Base-by-base conservation (phyloP, 108 stramenopile species). In the Pelagomonas calceolata region DNA sequence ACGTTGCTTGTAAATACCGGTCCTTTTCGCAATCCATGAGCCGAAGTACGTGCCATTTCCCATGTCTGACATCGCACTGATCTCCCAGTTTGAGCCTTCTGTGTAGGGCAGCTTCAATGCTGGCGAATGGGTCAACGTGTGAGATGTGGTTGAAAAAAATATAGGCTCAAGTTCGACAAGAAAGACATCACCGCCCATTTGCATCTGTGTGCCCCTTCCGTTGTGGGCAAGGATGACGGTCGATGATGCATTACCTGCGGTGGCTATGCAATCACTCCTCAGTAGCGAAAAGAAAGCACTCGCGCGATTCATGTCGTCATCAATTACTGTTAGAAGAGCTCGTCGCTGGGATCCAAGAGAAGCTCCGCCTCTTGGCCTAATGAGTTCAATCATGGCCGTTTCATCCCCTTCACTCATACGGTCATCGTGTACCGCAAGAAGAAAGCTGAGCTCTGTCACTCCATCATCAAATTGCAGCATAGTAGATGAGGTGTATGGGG, bases 361-460 rank as follows among this genome's bases (percentile, higher is more conserved):
- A 39, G 73, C 74, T 14, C 70, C 51, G 65, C 78, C 81, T 63
- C 60, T 72, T 21, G 79, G 77, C 34, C 75, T 78, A 18, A 68
- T 69, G 37, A 81, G 69, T 36, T 73, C 73, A 36, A 81, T 72
- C 32, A 72, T 44, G 33, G 76, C 76, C 7, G 3, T 33, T 36
- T 80, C 79, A 31, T 80, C 65, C 63, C 79, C 74, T 69, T 86
- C 87, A 66, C 84, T 66, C 0, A 74, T 39, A 14, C 76, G 75
- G 67, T 89, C 88, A 68, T 89, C 86, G 60, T 86, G 79, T 46
- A 89, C 85, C 33, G 81, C 76, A 12, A 89, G 70, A n/a, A 82
- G 68, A 72, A 89, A 87, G 33, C 83, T 78, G 43, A 78, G 74
- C 21, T 75, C 66, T 43, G 86, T 68, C 51, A 84, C 82, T 5